Evolutionary conservation across 495 filamentous ascomycete genomes (phyloP), one percentile per base, ranked within the genome.

Genomic region (Neurospora hispaniola): DNA sequence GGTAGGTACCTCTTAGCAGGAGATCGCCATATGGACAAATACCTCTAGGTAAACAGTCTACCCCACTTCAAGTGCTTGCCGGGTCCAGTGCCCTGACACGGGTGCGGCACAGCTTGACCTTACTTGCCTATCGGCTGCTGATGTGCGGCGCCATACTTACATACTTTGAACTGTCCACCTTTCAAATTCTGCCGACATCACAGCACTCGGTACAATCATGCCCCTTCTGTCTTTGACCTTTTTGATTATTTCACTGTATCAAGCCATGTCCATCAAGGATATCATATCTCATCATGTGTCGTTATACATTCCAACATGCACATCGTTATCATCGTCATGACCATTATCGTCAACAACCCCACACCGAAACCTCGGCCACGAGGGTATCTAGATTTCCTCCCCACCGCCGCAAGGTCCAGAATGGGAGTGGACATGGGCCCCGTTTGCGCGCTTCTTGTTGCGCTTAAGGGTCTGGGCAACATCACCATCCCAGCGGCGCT

Each of bases 321-420:
- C 35, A 35, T 35, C 48, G 12, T 54, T n/a, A 27, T 23, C n/a
- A 20, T 54, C 27, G 1, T 35, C 54, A 35, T 20, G 27, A 31
- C 27, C 8, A 44, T 44, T 20, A 0, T 23, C 46, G 23, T 6
- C 54, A 62, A 35, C 5, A 35, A 66, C 54, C 31, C 31, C 27
- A 6, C 54, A 66, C 54, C 54, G 54, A 35, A 1, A 35, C 54
- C 54, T 66, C 54, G 27, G 11, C 3, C 43, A 20, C 12, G 27
- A 0, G 23, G 27, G 3, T 20, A 42, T 23, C 71, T 44, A 75
- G n/a, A 73, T 48, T 14, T 41, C 18, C 31, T 70, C 69, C 27
- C 72, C 75, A 1, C 75, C 75, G 40, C 75, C 75, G 70, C 75
- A 77, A 43, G 75, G 75, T 4, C 71, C 74, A 0, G 70, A 68